Evolutionary conservation across 2,329 filamentous ascomycete genomes (phyloP), one percentile per base, ranked within the genome.

Genomic region (Emmonsia crescens): DNA sequence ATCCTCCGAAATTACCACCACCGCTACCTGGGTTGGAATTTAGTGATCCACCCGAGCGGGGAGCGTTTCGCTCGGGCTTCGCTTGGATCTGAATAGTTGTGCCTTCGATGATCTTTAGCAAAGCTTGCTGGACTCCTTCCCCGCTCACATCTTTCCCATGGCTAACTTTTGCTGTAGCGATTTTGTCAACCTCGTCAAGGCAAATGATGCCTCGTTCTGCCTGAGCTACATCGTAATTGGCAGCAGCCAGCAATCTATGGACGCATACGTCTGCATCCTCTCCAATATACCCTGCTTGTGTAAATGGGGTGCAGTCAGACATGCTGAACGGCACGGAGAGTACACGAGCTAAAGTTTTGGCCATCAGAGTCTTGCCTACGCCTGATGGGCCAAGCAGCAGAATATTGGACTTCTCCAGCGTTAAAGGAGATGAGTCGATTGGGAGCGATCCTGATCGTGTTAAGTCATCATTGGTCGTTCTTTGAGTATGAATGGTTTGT

Each of bases 251-350:
- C 31, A 99, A 81, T 52, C 94, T 83, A 70, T 96, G 91, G 48
- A 99, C 91, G 68, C 93, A 96, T 0, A 90, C 87, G 72, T 99
- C 94, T n/a, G 93, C 93, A 72, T 99, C 94, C 71, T 97, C 93
- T 36, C 94, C 94, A 67, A 99, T 96, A 69, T 99, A 99, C 31
- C 94, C 93, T 4, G 93, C 93, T 76, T 96, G 93, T 0, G 93
- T 97, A 66, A 97, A 91, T 5, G 92, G 89, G 58, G 94, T 96
- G 74, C 93, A 97, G 75, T 97, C 93, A 64, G 90, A 93, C 75
- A 96, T 96, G 64, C 89, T 91, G 71, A 96, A 96, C 0, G 94
- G 94, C 0, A 97, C 91, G 64, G 94, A 93, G n/a, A 99, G 83
- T 59, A 94, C 88, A 70, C 91, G 88, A 67, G 93, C 94, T 46